These are phyloP conservation scores for Pochonia chlamydosporia DNA, from an alignment of 2,329 filamentous ascomycete species.

Conservation along the genomic window DNA sequence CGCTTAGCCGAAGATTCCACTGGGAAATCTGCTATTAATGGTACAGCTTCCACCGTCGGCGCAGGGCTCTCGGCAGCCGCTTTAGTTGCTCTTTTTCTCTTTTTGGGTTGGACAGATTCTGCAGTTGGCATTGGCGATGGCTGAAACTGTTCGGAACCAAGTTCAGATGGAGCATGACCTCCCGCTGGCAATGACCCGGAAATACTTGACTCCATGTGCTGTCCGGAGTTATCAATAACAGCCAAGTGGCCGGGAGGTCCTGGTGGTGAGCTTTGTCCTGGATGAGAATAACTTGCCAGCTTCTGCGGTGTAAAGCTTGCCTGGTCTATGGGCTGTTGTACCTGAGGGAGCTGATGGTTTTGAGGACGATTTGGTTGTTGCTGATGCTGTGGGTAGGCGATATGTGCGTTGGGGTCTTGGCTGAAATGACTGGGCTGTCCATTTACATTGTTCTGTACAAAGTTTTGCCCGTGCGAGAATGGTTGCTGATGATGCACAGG, in stretches of 20 bases:
- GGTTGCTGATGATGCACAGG: conserved; percentile 3
- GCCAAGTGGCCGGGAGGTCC: conserved; percentile 12
- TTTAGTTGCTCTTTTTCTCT: conserved; percentile 30
- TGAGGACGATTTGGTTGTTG: conserved; percentile 10
- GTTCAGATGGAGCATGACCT: background rate
- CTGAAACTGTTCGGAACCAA: background rate
- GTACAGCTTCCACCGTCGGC: conserved; percentile 18
- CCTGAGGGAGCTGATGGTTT: conserved; percentile 17
- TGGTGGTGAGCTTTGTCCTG: conserved; percentile 8
- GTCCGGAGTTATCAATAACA: conserved; percentile 1
- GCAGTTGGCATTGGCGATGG: conserved; percentile 2
- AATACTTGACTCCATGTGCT: background rate
- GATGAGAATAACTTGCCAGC: conserved; percentile 1
- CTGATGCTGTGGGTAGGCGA: conserved; percentile 14
- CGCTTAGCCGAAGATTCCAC: conserved; percentile 23
- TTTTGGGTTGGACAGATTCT: conserved; percentile 27
- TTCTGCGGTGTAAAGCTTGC: conserved; percentile 6
- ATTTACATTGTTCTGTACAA: conserved; percentile 5
- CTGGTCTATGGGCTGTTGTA: conserved; percentile 16
- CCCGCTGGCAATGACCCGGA: background rate
- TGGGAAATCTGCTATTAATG: conserved; percentile 20
- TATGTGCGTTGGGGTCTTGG: conserved; percentile 5
- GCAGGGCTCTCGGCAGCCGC: conserved; percentile 18
- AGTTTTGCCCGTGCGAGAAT: conserved; percentile 6
- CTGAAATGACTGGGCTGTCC: conserved; percentile 5